Base-by-base conservation (phyloP, 352 stramenopile species). In the Globisporangium carolinianum region DNA sequence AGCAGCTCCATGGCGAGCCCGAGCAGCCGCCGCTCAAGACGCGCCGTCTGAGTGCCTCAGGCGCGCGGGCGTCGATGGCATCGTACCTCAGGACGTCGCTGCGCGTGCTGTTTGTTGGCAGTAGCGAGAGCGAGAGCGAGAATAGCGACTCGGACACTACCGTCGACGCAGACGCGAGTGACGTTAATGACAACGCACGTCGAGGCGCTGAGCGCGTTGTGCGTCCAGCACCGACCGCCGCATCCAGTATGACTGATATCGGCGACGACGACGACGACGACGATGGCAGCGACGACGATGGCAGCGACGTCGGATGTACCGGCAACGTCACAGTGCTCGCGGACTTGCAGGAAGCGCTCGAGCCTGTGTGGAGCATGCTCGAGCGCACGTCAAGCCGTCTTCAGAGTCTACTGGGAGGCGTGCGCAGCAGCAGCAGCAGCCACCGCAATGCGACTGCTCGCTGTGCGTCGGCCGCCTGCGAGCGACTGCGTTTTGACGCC, bases 21-120 rank as follows among this genome's bases (percentile, higher is more conserved):
- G 46, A 64, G 39, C 45, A 64, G 24, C 58, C 58, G 0, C 58
- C 58, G 12, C 51, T 45, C 15, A 64, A 64, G 52, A 60, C 58
- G 3, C 47, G 52, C 1, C 24, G 52, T 38, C 18, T 64, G 14
- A 60, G 52, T 18, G 52, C 52, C 48, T 39, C 46, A 6, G 58
- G 58, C 5, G 39, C 17, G 36, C 57, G 48, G 15, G 32, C 12
- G 9, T 55, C 56, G 0, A 51, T 64, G 37, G 9, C 39, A 8
- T 49, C 52, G 15, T 36, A 32, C 6, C 24, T 64, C 1, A 24
- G 17, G 3, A 49, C 58, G 6, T 54, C 47, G 4, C 42, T 64
- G 37, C 41, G 46, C 15, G 46, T 41, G 6, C 37, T 64, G 7
- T 58, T 64, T 37, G 35, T 50, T 38, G 37, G 38, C 7, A n/a